Conservation (phyloP, 2,329 filamentous ascomycete species). For the Aspergillus sp. region DNA sequence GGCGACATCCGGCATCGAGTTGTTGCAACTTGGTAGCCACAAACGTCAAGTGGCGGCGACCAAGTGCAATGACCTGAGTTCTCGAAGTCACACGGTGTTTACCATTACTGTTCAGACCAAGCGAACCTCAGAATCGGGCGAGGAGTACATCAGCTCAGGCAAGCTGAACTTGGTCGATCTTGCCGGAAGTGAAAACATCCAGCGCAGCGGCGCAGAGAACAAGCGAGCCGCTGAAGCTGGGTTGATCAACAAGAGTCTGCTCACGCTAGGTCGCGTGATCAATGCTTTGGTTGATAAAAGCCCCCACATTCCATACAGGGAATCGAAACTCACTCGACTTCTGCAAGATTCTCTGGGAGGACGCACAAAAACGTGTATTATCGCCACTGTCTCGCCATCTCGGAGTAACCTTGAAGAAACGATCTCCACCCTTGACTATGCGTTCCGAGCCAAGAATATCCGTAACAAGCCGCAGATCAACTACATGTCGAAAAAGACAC, state of each 20-base stretch:
- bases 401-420: conserved; percentile 97
- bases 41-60: conserved; percentile 98
- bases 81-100: conserved; percentile 94
- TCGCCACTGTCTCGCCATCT: conserved; percentile 91
- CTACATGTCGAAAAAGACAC: conserved; percentile 87
- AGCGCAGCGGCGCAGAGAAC: conserved; percentile 94
- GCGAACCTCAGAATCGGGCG: conserved; percentile 74
- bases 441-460: conserved; percentile 97
- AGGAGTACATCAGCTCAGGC: conserved; percentile 85
- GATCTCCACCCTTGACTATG: conserved; percentile 96
- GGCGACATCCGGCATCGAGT: conserved; percentile 80
- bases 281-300: conserved; percentile 91
- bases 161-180: conserved; percentile 97
- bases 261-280: conserved; percentile 94
- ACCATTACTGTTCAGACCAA: conserved; percentile 93
- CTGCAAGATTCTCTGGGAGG: conserved; percentile 96
- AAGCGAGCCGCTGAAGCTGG: conserved; percentile 95
- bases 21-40: conserved; percentile 84
- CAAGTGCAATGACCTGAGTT: conserved; percentile 99
- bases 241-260: conserved; percentile 94
- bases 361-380: conserved; percentile 96
- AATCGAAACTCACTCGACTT: conserved; percentile 92
- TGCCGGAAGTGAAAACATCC: conserved; percentile 96
- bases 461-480: conserved; percentile 97
- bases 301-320: conserved; percentile 84